Evolutionary conservation across 257 asterid genomes (phyloP).

Genomic region (Avicennia marina): DNA sequence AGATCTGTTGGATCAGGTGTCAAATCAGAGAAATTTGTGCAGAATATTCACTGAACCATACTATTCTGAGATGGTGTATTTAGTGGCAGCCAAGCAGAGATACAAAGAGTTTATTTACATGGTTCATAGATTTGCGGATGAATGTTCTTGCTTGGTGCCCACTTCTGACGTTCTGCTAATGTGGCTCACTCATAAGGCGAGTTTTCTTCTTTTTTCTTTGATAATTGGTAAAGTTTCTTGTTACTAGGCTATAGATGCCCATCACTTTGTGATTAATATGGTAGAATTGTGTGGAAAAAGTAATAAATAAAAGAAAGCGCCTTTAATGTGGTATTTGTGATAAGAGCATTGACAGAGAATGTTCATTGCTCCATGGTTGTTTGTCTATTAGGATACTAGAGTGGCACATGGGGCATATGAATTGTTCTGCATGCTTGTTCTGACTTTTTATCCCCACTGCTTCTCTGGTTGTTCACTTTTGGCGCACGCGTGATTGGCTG

Average conservation of each 20-base stretch:
- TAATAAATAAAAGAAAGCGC: too few species aligned
- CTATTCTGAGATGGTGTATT: constrained; percentile 62
- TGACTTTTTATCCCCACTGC: constrained; percentile 29
- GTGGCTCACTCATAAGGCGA: constrained; percentile 87
- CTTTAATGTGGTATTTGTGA: constrained; percentile 1
- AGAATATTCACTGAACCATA: constrained; percentile 57
- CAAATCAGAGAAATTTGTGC: constrained; percentile 41
- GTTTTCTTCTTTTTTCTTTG: constrained; percentile 3
- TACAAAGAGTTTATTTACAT: constrained; percentile 64
- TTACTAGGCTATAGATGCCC: too few species aligned
- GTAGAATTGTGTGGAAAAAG: too few species aligned
- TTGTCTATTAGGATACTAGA: constrained; percentile 15
- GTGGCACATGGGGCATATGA: constrained; percentile 31
- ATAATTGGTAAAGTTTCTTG: too few species aligned
- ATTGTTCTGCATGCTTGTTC: constrained; percentile 19
- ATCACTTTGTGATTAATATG: too few species aligned
- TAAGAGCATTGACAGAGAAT: not conserved
- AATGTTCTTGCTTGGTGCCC: constrained; percentile 59
- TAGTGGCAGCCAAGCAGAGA: constrained; percentile 77
- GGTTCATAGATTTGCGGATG: constrained; percentile 51
- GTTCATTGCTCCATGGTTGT: constrained; percentile 8
- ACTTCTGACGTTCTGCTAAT: constrained; percentile 75
- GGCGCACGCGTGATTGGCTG: constrained; percentile 5
- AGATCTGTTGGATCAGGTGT: constrained; percentile 51
- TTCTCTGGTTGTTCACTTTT: constrained; percentile 19